Evolutionary conservation across 371 early-diverging fungal genomes (phyloP).

Genomic region (Sporodiniella umbellata): DNA sequence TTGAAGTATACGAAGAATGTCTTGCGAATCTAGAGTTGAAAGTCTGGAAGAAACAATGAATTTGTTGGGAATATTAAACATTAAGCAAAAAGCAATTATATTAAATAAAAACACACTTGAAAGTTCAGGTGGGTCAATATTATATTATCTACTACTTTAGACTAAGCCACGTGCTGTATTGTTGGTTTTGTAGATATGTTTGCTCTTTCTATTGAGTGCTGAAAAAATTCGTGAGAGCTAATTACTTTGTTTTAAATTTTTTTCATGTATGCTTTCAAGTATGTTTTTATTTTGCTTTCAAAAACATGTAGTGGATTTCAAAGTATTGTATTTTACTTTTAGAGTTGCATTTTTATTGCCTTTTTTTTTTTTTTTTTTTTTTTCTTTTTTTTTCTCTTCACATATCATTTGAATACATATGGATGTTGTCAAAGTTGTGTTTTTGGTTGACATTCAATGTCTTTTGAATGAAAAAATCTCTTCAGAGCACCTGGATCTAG

Average conservation of each 20-base stretch:
- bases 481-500: not conserved
- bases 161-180: not conserved
- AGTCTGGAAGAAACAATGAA: constrained; percentile 34
- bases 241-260: too few species aligned
- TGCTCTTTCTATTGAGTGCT: not conserved
- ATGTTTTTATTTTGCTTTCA: too few species aligned
- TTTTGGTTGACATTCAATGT: not conserved
- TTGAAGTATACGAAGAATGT: constrained; percentile 23
- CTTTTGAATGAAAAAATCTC: not conserved
- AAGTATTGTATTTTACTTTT: too few species aligned
- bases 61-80: constrained; percentile 26
- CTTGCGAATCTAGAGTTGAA: constrained; percentile 27
- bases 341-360: too few species aligned
- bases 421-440: not conserved
- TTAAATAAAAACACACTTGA: too few species aligned
- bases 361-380: too few species aligned
- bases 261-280: too few species aligned
- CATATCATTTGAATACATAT: too few species aligned
- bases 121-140: too few species aligned
- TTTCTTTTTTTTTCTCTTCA: too few species aligned
- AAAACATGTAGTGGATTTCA: too few species aligned
- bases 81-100: constrained; percentile 5
- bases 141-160: not conserved
- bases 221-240: too few species aligned
- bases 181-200: not conserved